Evolutionary conservation across 805 yeast genomes (phyloP).

Genomic region (Nakazawaea laoshanensis): DNA sequence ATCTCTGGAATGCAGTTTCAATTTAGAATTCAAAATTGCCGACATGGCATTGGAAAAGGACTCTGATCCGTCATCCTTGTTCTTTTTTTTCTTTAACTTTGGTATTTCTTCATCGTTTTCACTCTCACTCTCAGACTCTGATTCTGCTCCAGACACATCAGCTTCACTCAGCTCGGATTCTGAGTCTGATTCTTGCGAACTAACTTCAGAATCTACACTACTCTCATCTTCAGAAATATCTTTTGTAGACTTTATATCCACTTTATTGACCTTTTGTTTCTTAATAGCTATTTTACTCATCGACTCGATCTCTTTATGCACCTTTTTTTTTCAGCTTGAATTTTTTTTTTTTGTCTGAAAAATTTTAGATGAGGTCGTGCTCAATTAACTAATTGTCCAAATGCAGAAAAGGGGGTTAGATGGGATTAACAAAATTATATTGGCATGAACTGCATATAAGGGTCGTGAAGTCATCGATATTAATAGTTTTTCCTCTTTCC

Average conservation of each 20-base stretch:
- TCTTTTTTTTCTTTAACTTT: conserved; percentile 43
- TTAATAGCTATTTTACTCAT: too few species aligned
- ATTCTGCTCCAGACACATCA: conserved; percentile 9
- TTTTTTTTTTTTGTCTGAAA: too few species aligned
- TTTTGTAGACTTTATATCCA: too few species aligned
- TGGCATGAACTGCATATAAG: too few species aligned
- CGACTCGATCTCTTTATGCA: too few species aligned
- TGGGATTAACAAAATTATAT: too few species aligned
- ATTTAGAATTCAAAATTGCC: conserved; percentile 75
- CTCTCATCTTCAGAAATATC: conserved; percentile 14
- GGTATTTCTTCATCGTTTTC: conserved; percentile 24
- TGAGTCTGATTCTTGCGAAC: conserved; percentile 9
- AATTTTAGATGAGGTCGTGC: too few species aligned
- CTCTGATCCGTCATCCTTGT: conserved; percentile 64
- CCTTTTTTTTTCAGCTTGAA: too few species aligned
- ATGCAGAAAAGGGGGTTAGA: too few species aligned
- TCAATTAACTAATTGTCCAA: too few species aligned
- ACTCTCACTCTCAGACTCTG: conserved; percentile 9
- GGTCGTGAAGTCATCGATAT: too few species aligned
- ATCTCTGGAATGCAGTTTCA: conserved; percentile 81
- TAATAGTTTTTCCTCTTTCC: conserved; percentile 12
- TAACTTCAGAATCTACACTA: conserved; percentile 12
- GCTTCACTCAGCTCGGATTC: conserved; percentile 5
- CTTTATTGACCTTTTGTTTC: too few species aligned
- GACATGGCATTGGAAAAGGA: conserved; percentile 76